A percentile compares a stretch with the other conserved stretches of the same genome.
Evolutionary conservation across 2,329 filamentous ascomycete genomes (phyloP).

Genomic region (Alternaria triticina): DNA sequence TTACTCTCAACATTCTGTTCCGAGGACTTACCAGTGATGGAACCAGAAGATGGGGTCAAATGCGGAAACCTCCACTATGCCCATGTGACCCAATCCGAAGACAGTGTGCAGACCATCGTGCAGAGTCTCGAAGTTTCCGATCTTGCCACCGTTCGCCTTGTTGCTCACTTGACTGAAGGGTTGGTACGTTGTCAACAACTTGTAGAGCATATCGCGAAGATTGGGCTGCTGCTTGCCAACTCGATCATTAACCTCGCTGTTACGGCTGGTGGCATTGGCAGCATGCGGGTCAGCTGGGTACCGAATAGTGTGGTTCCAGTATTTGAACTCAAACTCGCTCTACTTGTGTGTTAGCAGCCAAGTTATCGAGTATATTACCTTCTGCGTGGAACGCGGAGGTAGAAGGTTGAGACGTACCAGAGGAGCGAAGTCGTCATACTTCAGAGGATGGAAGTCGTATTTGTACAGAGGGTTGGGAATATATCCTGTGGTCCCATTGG

Average conservation of each 20-base stretch:
- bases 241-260: slow-evolving; percentile 34
- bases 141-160: slow-evolving; percentile 39
- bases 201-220: slow-evolving; percentile 42
- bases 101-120: slow-evolving; percentile 41
- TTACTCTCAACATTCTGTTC: neutral
- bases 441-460: slow-evolving; percentile 42
- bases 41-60: slow-evolving; percentile 45
- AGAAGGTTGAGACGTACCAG: slow-evolving; percentile 24
- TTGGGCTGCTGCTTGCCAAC: slow-evolving; percentile 36
- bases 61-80: slow-evolving; percentile 39
- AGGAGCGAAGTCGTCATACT: slow-evolving; percentile 33
- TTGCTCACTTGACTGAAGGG: slow-evolving; percentile 41
- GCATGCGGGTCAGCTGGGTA: slow-evolving; percentile 31
- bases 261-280: slow-evolving; percentile 34
- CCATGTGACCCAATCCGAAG: slow-evolving; percentile 53
- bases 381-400: neutral
- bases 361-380: too few relatives aligned
- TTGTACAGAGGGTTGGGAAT: slow-evolving; percentile 37
- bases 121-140: slow-evolving; percentile 41
- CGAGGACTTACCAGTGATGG: slow-evolving; percentile 30
- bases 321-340: slow-evolving; percentile 40
- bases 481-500: slow-evolving; percentile 32
- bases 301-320: slow-evolving; percentile 42
- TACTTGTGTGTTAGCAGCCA: slow-evolving; percentile 4
- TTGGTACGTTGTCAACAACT: slow-evolving; percentile 41